Evolutionary conservation across 73 alveolate genomes (phyloP).

Genomic region (Durusdinium trenchii): DNA sequence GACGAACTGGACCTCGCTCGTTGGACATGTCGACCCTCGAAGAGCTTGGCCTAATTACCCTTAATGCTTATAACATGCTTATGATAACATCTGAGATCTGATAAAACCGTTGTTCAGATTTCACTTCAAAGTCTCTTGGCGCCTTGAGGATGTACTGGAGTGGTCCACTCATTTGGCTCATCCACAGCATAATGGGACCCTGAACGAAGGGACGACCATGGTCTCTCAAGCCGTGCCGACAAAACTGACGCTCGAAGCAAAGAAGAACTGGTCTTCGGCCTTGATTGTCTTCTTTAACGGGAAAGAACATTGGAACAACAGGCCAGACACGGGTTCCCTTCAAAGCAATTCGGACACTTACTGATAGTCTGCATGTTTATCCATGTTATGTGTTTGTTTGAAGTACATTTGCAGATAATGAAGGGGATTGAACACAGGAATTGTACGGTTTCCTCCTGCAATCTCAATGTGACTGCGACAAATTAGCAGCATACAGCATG

Average conservation of each 20-base stretch:
- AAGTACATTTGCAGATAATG: too few species aligned
- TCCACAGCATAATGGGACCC: conserved; percentile 79
- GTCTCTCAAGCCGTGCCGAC: background rate
- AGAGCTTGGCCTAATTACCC: background rate
- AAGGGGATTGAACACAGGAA: too few species aligned
- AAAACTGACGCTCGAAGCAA: background rate
- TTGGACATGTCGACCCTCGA: background rate
- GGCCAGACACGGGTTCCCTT: too few species aligned
- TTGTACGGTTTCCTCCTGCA: too few species aligned
- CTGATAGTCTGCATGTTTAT: too few species aligned
- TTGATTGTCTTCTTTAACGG: background rate
- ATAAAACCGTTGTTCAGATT: background rate
- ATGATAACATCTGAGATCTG: background rate
- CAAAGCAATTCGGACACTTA: too few species aligned
- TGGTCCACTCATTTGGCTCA: conserved; percentile 88
- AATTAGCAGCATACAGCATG: background rate
- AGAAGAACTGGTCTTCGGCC: background rate
- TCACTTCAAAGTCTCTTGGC: background rate
- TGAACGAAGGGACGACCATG: background rate
- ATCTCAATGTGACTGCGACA: too few species aligned
- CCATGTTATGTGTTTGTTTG: too few species aligned
- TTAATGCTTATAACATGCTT: background rate
- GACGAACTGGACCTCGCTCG: too few species aligned
- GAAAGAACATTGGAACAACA: background rate
- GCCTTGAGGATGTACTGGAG: conserved; percentile 49